Evolutionary conservation across 257 asterid species (phyloP), one percentile per base, ranked within the genome.

Genomic region (Jacaranda mimosifolia): DNA sequence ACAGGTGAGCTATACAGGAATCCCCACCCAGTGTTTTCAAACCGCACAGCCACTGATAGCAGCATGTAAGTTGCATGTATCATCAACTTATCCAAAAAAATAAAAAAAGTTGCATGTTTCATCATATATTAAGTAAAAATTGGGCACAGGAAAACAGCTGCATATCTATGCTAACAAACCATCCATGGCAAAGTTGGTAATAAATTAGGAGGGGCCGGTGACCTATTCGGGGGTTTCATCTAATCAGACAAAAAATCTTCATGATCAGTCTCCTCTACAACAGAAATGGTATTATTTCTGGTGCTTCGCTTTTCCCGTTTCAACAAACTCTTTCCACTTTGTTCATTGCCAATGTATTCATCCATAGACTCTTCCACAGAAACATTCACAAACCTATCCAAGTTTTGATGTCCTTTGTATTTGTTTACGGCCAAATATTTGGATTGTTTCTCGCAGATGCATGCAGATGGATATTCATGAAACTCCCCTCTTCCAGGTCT

Each of bases 401-500:
- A 49, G 45, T 69, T 70, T 78, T 63, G 80, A 65, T 83, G 86
- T 6, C 71, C 78, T 68, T 66, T 79, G 42, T 68, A 81, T 48
- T 79, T 78, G 52, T 75, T 74, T 36, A 26, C 38, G 14, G 43
- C 64, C 60, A 72, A 70, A 72, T 79, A 82, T 74, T 72, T 83
- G 72, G 85, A 83, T 71, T 94, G 92, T 79, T 84, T 91, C 64
- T 67, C 85, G 86, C 98, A 96, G 74, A 96, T 88, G 86, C 99
- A 96, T 3, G 97, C 71, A n/a, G 94, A 83, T 46, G 98, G 99
- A 68, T 83, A 93, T 79, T 96, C 99, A 5, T 96, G 96, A 80
- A 93, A 93, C 82, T 96, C 99, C 5, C 99, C 98, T 72, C 97
- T 87, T 56, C 99, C 99, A 1, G 94, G 95, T 82, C 79, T 90